Base-by-base conservation (phyloP, 805 yeast species). In the Cyberlindnera misumaiensis region DNA sequence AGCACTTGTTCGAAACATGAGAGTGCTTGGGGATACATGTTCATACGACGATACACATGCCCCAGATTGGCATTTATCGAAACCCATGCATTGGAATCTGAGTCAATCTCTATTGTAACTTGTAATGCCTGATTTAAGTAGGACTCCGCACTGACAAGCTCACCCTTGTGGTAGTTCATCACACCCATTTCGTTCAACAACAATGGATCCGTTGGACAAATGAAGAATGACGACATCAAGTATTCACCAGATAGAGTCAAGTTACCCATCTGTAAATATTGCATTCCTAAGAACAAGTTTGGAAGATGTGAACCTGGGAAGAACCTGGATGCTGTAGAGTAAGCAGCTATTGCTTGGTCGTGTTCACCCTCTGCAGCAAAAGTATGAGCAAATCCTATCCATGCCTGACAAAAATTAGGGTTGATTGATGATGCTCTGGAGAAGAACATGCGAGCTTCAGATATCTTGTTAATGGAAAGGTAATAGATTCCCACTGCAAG, bases 311-410 rank as follows among this genome's bases (percentile, higher is more conserved):
- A 80, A 1, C 95, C 95, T 0, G 89, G 88, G 53, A 93, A 93
- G 31, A 89, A 70, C 44, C 96, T 67, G 1, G 96, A 87, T 0
- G 97, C 97, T 11, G 95, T 89, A 2, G 97, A 89, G 60, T 89
- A 93, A 0, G 97, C 97, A 40, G 96, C 83, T 16, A 93, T 83
- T 2, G 97, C 97, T 60, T 93, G 97, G 58, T 93, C 99, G 58
- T 93, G 97, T 60, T 93, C 99, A n/a, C 96, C 95, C 58, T 93
- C 98, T 3, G 85, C 81, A 0, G 96, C 96, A 72, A 89, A 93
- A 0, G 97, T 89, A 54, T 90, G 97, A 1, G 97, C 97, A 64
- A 93, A 93, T 3, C 97, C 98, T 26, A 93, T 79, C 98, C 98
- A 93, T 2, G 97, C 95, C 37, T 85, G 90, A 0, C 93, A 94